Evolutionary conservation across 768 basidiomycete species (phyloP), one percentile per base, ranked within the genome.

Genomic region (Auriscalpium microsporum): DNA sequence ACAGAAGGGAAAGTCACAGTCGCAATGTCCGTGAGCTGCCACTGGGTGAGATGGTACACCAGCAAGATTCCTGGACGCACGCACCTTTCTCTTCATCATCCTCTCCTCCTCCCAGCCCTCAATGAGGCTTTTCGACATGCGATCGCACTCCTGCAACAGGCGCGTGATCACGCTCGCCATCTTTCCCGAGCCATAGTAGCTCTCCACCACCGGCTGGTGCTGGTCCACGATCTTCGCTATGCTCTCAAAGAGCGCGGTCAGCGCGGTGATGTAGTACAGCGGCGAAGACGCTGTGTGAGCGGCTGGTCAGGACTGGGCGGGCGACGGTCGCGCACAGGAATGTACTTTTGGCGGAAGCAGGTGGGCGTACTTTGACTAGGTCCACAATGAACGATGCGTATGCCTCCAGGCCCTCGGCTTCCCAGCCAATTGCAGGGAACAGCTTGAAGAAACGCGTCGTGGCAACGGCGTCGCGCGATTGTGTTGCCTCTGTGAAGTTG

Each of bases 191-290:
- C 96, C 96, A 64, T 99, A 99, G 71, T 99, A 98, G 71, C 96
- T 98, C 66, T 97, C 95, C 1, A 99, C 94, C 5, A 99, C 83
- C 2, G 93, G 90, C 62, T 96, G 95, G 66, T 99, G 96, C 65
- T 99, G 96, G 63, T 95, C 93, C 19, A 99, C 86, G 60, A 99
- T 93, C 75, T 91, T 82, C 0, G 94, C 96, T 50, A 99, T 87
- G 54, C 86, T 88, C 71, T 99, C 96, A 62, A 98, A 94, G 1
- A 99, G 78, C 7, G 90, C 85, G 2, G 95, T 97, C 53, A 99
- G 72, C 10, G 86, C 80, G 3, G 91, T 85, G 59, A 96, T 83
- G 67, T 92, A 98, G 71, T 96, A 95, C 28, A 93, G 71, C 0
- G 95, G 87, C 0, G 94, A 95, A 9, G 93, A 93, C 1, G 90